A percentile compares a stretch with the other conserved stretches of the same genome.
Conservation (phyloP, 306 rosid genomes). For the Citrullus colocynthis region DNA sequence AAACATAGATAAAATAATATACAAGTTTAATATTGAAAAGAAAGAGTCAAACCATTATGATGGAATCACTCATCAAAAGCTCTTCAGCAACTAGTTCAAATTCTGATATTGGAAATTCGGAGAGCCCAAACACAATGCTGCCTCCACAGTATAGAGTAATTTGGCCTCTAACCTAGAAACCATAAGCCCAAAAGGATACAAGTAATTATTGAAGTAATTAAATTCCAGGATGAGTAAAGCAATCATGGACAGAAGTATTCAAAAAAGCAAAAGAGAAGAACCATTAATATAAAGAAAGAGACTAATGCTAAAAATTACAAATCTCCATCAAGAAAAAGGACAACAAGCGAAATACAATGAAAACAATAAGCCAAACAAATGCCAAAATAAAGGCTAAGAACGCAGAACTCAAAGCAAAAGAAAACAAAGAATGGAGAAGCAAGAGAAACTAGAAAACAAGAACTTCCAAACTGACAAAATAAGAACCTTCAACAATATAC, state of each 20-base stretch:
- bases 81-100: conserved; percentile 98
- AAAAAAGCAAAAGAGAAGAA: no score
- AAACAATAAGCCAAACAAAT: no score
- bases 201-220: background rate
- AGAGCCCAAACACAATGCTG: conserved; percentile 85
- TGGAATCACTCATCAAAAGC: conserved; percentile 94
- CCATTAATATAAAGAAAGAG: no score
- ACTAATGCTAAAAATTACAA: no score
- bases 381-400: no score
- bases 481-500: no score
- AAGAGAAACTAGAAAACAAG: no score
- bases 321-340: no score
- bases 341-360: no score
- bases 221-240: background rate
- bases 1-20: background rate
- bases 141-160: conserved; percentile 78
- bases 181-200: conserved; percentile 5
- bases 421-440: no score
- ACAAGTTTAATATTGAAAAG: background rate
- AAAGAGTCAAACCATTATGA: conserved; percentile 44
- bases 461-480: no score
- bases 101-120: conserved; percentile 83
- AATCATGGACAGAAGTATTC: background rate
- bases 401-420: no score
- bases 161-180: conserved; percentile 91